phyloP scores from a whole-genome alignment of 768 basidiomycete species.

The Mycena rosella region DNA sequence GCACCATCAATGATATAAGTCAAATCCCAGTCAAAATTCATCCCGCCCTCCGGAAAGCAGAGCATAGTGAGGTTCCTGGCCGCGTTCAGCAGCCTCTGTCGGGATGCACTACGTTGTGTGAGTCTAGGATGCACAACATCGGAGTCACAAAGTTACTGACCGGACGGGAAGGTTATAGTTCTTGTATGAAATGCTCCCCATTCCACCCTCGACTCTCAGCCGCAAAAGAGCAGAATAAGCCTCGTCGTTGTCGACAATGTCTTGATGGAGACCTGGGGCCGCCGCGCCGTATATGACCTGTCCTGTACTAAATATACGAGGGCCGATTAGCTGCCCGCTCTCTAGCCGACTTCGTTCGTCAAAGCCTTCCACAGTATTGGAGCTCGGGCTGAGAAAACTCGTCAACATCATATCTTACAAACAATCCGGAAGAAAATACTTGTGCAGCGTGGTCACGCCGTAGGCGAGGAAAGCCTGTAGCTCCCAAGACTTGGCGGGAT shows the following conservation, averaged over 20 bases:
- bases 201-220: constrained; percentile 80
- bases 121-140: not conserved
- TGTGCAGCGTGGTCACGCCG: constrained; percentile 82
- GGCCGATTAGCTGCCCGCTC: constrained; percentile 75
- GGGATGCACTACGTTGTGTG: constrained; percentile 58
- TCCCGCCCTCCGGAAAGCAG: constrained; percentile 82
- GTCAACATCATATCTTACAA: not conserved
- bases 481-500: constrained; percentile 80
- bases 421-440: constrained; percentile 53
- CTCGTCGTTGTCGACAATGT: constrained; percentile 71
- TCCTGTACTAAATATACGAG: constrained; percentile 81
- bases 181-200: constrained; percentile 80
- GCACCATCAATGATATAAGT: constrained; percentile 84
- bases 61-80: constrained; percentile 76
- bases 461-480: constrained; percentile 81
- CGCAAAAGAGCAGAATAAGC: constrained; percentile 75
- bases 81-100: constrained; percentile 73
- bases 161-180: constrained; percentile 80
- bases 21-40: constrained; percentile 85
- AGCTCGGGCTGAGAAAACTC: constrained; percentile 65
- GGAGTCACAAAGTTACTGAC: constrained; percentile 47
- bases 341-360: constrained; percentile 77
- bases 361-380: constrained; percentile 71
- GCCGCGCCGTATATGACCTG: constrained; percentile 73
- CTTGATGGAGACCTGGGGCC: constrained; percentile 62